These are phyloP conservation scores for Halophytophthora batemanensis DNA, from an alignment of 352 stramenopile genomes.

Conservation along the genomic window DNA sequence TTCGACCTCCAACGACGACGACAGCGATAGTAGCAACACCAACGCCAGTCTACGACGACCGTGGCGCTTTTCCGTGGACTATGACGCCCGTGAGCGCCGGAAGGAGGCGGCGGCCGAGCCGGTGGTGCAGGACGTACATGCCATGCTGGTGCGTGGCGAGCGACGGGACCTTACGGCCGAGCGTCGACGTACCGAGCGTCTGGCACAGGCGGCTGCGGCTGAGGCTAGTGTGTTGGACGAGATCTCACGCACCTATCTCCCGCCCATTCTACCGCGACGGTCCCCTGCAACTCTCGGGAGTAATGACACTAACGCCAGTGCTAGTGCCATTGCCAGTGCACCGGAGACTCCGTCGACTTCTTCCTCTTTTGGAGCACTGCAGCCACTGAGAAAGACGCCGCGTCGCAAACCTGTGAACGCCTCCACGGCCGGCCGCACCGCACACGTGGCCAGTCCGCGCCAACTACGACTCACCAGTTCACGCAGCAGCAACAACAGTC, in stretches of 20 bases:
- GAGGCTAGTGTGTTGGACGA: conserved; percentile 37
- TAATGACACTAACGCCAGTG: not conserved
- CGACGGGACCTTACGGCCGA: conserved; percentile 19
- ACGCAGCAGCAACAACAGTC: conserved; percentile 17
- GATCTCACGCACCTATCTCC: conserved; percentile 35
- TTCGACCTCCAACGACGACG: conserved; percentile 3
- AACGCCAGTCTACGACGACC: conserved; percentile 14
- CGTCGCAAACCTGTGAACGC: conserved; percentile 45
- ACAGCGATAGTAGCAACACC: not conserved
- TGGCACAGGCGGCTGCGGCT: conserved; percentile 12
- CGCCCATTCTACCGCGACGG: conserved; percentile 27
- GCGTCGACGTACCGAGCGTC: conserved; percentile 13
- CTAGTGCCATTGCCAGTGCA: not conserved
- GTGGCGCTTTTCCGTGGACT: conserved; percentile 78
- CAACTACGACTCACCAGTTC: conserved; percentile 28
- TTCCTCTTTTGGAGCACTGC: conserved; percentile 3
- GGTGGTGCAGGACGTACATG: conserved; percentile 61
- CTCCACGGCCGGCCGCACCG: conserved; percentile 35
- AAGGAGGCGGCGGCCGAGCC: conserved; percentile 54
- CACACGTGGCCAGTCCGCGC: conserved; percentile 37
- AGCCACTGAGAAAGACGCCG: conserved; percentile 41
- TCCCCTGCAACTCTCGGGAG: not conserved
- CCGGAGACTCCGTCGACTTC: too few species aligned
- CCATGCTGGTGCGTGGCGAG: conserved; percentile 22
- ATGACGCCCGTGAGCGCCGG: conserved; percentile 60